Conservation (phyloP, 2,329 filamentous ascomycete genomes). For the Epichloe hybrida region DNA sequence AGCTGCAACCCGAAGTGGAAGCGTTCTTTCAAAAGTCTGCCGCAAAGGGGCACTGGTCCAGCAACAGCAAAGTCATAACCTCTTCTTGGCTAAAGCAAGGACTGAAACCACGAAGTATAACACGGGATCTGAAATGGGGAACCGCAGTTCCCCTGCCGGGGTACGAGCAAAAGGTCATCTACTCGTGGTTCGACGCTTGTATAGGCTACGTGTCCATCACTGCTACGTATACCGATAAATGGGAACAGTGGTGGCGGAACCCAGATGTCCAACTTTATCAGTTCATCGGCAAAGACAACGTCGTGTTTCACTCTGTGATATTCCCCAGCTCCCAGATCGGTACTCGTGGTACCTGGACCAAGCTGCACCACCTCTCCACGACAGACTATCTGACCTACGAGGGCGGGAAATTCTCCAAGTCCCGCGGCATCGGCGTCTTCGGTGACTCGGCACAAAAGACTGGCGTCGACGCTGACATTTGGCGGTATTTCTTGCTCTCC, state of each 20-base stretch:
- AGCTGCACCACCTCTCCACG: constrained; percentile 64
- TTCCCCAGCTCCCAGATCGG: constrained; percentile 70
- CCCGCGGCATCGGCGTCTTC: constrained; percentile 67
- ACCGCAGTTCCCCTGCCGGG: constrained; percentile 30
- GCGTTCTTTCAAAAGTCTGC: constrained; percentile 57
- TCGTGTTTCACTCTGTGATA: constrained; percentile 70
- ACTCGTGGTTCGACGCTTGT: constrained; percentile 74
- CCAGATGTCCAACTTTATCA: constrained; percentile 73
- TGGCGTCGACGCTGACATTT: constrained; percentile 62
- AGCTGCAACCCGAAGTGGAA: constrained; percentile 58
- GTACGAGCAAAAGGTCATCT: constrained; percentile 51
- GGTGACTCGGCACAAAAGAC: constrained; percentile 72
- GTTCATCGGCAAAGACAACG: constrained; percentile 61
- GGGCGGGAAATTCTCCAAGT: constrained; percentile 72
- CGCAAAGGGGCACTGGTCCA: constrained; percentile 55
- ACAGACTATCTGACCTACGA: constrained; percentile 68
- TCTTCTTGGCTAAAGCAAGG: constrained; percentile 63
- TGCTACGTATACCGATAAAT: constrained; percentile 63
- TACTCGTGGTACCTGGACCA: constrained; percentile 66
- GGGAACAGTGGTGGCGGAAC: constrained; percentile 80
- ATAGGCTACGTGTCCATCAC: constrained; percentile 82
- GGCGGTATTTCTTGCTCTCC: constrained; percentile 73
- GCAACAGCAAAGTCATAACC: constrained; percentile 57
- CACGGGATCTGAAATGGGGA: constrained; percentile 76
- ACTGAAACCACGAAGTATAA: constrained; percentile 67